Percentiles rank a stretch among this genome's conserved stretches.
These are phyloP conservation scores for Leccinum uliginosum DNA, from an alignment of 768 basidiomycete species.

Conservation along the genomic window DNA sequence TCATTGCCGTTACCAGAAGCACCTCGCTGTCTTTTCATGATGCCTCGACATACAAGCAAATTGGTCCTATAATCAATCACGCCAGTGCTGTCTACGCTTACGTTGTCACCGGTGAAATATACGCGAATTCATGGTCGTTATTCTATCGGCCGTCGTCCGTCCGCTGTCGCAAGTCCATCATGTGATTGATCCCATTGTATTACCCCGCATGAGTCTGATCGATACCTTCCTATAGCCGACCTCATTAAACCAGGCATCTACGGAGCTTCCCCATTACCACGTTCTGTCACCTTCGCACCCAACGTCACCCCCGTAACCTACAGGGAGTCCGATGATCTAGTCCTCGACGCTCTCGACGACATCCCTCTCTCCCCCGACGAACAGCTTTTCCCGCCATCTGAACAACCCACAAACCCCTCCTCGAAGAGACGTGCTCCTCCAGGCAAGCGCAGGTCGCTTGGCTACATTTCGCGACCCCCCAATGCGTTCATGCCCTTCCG, in stretches of 20 bases:
- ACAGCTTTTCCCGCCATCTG: conserved; percentile 53
- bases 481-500: conserved; percentile 38
- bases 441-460: conserved; percentile 59
- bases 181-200: conserved; percentile 4
- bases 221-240: conserved; percentile 24
- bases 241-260: conserved; percentile 54
- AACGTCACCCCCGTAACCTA: conserved; percentile 56
- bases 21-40: too few species aligned
- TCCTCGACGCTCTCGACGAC: conserved; percentile 23
- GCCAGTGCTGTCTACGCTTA: too few species aligned
- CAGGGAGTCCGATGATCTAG: conserved; percentile 32
- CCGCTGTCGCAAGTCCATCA: conserved; percentile 30
- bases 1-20: too few species aligned
- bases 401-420: conserved; percentile 34
- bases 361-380: conserved; percentile 30
- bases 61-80: too few species aligned
- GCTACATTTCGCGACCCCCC: conserved; percentile 28
- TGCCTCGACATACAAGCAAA: too few species aligned
- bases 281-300: conserved; percentile 57
- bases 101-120: too few species aligned
- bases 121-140: conserved; percentile 18
- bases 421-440: conserved; percentile 50
- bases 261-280: conserved; percentile 39
- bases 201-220: too few species aligned
- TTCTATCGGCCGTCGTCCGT: conserved; percentile 40